Base-by-base conservation (phyloP, 208 protist genomes). In the Acanthamoeba royreba region DNA sequence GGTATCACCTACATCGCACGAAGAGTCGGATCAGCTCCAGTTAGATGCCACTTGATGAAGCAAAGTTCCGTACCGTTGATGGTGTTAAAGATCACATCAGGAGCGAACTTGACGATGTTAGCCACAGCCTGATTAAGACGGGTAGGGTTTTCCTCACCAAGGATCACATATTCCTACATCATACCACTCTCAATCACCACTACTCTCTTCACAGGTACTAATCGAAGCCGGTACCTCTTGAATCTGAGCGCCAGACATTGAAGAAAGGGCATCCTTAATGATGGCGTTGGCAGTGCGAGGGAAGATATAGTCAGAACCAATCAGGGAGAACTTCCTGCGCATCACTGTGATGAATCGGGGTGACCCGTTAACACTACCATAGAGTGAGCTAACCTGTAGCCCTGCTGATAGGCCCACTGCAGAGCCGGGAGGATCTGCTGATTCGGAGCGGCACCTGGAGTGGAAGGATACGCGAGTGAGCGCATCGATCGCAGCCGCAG, bases 221-320 rank as follows among this genome's bases (percentile, higher is more conserved):
- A n/a, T n/a, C n/a, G n/a, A n/a, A n/a, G n/a, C n/a, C n/a, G n/a
- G 15, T 7, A 61, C 77, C 77, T 87, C 77, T 13, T 87, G 17
- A 31, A 58, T 28, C 17, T 17, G 47, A 46, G 28, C 38, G 13
- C 77, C 47, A 31, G 19, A 9, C 77, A 61, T 19, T 1, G 42
- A 45, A 46, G 42, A 49, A 15, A 87, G 42, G 45, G 47, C 77
- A 38, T 87, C 77, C 47, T 87, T 87, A 28, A 87, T 42, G 45
- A 87, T 87, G n/a, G 77, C 77, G 45, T 87, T 87, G 47, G 77
- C 77, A 22, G 77, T 87, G 11, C 77, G 77, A 1, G 77, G 77
- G 77, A 87, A 87, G 77, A 87, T 87, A 28, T 87, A 87, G 45
- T 87, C 77, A 4, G 77, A 87, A 17, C 77, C 77, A 15, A 87